Percentiles rank a stretch among this genome's conserved stretches.
phyloP scores from a whole-genome alignment of 805 yeast genomes.

The Suhomyces xylopsoci region DNA sequence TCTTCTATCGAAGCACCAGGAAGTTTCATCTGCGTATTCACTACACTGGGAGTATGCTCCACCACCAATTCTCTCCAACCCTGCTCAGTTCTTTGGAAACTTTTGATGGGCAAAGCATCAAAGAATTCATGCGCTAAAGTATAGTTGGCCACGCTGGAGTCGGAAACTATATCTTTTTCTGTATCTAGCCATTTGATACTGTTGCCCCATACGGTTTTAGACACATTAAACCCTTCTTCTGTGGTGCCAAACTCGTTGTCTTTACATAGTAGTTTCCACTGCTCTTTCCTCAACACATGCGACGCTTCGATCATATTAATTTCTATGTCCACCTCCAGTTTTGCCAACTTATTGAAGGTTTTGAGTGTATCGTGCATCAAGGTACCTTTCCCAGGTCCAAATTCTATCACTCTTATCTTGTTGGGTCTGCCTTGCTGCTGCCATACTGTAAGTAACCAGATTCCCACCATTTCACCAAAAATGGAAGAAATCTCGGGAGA shows the following conservation, averaged over 20 bases:
- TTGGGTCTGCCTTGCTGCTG: constrained; percentile 50
- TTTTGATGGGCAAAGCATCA: constrained; percentile 79
- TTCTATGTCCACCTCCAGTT: constrained; percentile 30
- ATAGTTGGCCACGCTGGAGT: constrained; percentile 46
- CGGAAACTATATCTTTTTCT: constrained; percentile 42
- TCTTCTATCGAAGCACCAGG: constrained; percentile 13
- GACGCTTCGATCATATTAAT: constrained; percentile 71
- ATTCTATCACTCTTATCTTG: constrained; percentile 59
- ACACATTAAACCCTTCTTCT: constrained; percentile 31
- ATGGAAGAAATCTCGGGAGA: constrained; percentile 86
- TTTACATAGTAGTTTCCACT: constrained; percentile 47
- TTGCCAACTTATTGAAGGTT: constrained; percentile 42
- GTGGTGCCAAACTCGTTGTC: constrained; percentile 16
- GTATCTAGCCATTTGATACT: constrained; percentile 59
- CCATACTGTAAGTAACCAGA: constrained; percentile 66
- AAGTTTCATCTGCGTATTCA: constrained; percentile 30
- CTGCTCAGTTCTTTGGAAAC: constrained; percentile 55
- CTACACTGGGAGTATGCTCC: constrained; percentile 45
- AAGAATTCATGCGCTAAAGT: constrained; percentile 82
- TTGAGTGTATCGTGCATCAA: constrained; percentile 62
- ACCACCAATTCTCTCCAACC: constrained; percentile 83
- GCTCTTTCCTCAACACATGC: constrained; percentile 56
- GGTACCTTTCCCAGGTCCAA: constrained; percentile 87
- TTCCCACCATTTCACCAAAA: constrained; percentile 81
- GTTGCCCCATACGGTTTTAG: constrained; percentile 51